Percentiles rank a stretch among this genome's conserved stretches.
These are phyloP conservation scores for Chimonanthus praecox DNA, from an alignment of 164 flowering plant genomes.

Conservation along the genomic window DNA sequence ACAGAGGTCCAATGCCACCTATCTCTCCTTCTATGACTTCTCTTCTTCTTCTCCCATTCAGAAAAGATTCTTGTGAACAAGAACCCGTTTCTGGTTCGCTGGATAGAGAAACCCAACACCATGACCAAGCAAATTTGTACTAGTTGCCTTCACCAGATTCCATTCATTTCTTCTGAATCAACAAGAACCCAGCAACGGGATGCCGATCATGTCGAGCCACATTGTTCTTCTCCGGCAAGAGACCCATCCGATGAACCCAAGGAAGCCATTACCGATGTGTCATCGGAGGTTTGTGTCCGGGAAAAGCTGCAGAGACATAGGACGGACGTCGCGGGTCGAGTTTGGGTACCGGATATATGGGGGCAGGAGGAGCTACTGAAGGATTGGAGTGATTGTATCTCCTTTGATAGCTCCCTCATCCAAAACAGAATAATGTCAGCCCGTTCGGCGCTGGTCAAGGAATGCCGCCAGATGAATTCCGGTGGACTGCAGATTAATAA, in stretches of 20 bases:
- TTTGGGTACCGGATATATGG: slow-evolving; percentile 57
- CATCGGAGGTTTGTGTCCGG: slow-evolving; percentile 18
- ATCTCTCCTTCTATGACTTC: too few relatives aligned
- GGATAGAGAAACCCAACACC: not conserved
- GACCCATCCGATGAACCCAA: not conserved
- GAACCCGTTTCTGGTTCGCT: not conserved
- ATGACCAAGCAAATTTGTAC: not conserved
- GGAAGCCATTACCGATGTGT: not conserved
- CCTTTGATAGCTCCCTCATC: slow-evolving; percentile 37
- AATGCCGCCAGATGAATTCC: slow-evolving; percentile 23
- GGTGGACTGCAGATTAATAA: slow-evolving; percentile 28
- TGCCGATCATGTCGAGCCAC: not conserved
- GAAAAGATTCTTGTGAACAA: not conserved
- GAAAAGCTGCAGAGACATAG: slow-evolving; percentile 48
- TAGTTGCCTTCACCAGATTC: not conserved
- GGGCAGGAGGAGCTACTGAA: slow-evolving; percentile 49
- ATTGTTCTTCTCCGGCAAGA: not conserved
- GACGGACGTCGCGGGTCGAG: slow-evolving; percentile 38
- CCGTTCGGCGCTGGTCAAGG: slow-evolving; percentile 40
- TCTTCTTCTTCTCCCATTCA: too few relatives aligned
- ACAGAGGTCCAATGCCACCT: too few relatives aligned
- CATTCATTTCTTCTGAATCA: not conserved
- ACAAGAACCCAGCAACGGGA: slow-evolving; percentile 1
- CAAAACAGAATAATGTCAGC: slow-evolving; percentile 40
- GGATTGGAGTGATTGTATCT: slow-evolving; percentile 51